Percentiles rank a stretch among this genome's conserved stretches.
Conservation (phyloP, 108 stramenopile species). For the Fragilaria crotonensis region DNA sequence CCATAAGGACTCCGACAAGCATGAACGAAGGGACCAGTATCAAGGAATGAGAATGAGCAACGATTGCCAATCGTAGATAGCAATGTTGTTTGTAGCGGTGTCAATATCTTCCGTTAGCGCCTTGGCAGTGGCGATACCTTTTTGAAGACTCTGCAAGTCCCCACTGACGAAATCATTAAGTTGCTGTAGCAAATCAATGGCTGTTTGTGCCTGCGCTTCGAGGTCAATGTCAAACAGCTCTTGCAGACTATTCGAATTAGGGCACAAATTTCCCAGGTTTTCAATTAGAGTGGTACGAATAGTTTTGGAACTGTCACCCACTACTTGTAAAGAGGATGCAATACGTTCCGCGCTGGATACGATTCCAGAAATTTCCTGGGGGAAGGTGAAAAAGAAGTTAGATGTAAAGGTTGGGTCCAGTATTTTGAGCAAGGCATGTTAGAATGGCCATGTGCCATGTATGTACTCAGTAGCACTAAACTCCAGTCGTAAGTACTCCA, state of each 20-base stretch:
- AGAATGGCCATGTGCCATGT: too few relatives aligned
- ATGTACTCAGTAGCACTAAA: too few relatives aligned
- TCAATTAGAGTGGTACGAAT: background rate
- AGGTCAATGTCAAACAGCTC: slow-evolving; percentile 1
- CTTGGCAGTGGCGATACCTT: slow-evolving; percentile 8
- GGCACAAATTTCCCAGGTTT: slow-evolving; percentile 8
- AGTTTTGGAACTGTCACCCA: background rate
- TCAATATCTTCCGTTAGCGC: slow-evolving; percentile 15
- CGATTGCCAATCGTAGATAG: slow-evolving; percentile 5
- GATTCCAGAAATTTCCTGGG: slow-evolving; percentile 18
- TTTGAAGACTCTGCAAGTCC: slow-evolving; percentile 12
- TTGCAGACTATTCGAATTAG: background rate
- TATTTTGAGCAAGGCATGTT: too few relatives aligned
- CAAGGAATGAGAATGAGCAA: slow-evolving; percentile 16
- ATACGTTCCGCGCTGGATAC: slow-evolving; percentile 7
- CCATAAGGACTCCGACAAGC: slow-evolving; percentile 23
- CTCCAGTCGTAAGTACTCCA: too few relatives aligned
- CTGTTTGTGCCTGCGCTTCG: slow-evolving; percentile 9
- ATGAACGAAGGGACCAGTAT: slow-evolving; percentile 21
- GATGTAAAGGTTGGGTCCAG: background rate
- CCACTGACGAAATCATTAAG: slow-evolving; percentile 17
- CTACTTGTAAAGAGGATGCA: slow-evolving; percentile 2
- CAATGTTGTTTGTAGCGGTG: slow-evolving; percentile 13
- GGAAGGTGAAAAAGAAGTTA: background rate
- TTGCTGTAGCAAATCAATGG: slow-evolving; percentile 20